Evolutionary conservation across 1,284 basidiomycete genomes (phyloP), one percentile per base, ranked within the genome.

Genomic region (Sutorius eximius): DNA sequence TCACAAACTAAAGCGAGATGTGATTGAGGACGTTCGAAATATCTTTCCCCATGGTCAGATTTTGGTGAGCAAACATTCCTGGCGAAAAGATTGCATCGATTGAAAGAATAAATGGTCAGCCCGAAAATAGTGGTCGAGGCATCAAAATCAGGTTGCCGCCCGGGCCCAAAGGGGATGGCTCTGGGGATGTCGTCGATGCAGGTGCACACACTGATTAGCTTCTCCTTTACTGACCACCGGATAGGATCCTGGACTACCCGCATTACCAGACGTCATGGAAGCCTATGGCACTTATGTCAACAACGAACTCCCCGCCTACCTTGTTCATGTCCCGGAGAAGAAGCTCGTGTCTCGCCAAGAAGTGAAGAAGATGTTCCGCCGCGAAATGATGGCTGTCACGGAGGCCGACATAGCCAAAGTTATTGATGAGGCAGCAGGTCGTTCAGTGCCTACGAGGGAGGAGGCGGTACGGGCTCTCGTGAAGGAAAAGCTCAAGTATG

Each of bases 401-500:
- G 66, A 68, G 43, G 58, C 33, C 6, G 68, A 64, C 42, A 61
- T 71, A 22, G 16, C 58, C 53, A 63, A 56, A 29, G 48, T 58
- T 5, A 4, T 55, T 29, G 56, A 57, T 16, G 32, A 61, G 78
- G 33, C 79, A 76, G 5, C 67, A 79, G 22, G 69, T 65, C 30
- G 73, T 76, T 6, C 73, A 80, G 11, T 84, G 78, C 62, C 66
- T 15, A 67, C 69, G 5, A 61, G 69, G 44, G 64, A 69, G 33
- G 68, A 68, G 52, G 62, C 68, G 1, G 42, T 68, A n/a, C 56
- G 41, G 44, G 60, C 62, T 5, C 46, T 71, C 38, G 55, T 82
- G 18, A 83, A 78, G 61, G 80, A 80, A 3, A 76, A 77, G 15
- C 74, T 82, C 54, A 79, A 83, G 45, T 79, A 64, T 79, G 24